Percentiles rank a stretch among this genome's conserved stretches.
Evolutionary conservation across 768 basidiomycete species (phyloP).

Genomic region (Clavaria fumosa): DNA sequence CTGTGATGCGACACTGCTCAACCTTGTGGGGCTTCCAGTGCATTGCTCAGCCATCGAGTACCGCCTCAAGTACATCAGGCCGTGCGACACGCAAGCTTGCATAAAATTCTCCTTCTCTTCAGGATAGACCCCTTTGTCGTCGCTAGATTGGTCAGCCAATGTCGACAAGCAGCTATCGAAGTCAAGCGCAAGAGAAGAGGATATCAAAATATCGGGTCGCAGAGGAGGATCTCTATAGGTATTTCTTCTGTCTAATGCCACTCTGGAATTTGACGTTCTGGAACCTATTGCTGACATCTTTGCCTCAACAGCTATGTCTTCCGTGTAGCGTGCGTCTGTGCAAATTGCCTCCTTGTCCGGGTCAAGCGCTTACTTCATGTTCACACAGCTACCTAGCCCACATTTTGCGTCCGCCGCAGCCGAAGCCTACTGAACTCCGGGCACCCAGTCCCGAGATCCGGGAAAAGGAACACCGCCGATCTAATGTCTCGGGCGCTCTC

Average conservation of each 20-base stretch:
- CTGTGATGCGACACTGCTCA: too few relatives aligned
- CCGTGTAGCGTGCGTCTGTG: constrained; percentile 65
- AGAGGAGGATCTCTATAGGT: constrained; percentile 83
- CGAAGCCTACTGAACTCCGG: constrained; percentile 31
- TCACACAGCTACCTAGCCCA: constrained; percentile 54
- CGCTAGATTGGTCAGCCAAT: too few relatives aligned
- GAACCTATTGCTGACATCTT: not conserved
- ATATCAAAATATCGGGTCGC: constrained; percentile 62
- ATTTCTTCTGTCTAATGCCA: constrained; percentile 1
- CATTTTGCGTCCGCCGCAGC: constrained; percentile 48
- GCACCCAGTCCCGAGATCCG: constrained; percentile 23
- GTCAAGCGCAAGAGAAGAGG: constrained; percentile 55
- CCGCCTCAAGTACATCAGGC: too few relatives aligned
- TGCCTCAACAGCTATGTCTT: constrained; percentile 51
- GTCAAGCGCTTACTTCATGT: too few relatives aligned
- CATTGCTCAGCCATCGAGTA: too few relatives aligned
- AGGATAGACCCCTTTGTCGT: too few relatives aligned
- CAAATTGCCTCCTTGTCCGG: too few relatives aligned
- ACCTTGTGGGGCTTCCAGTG: too few relatives aligned
- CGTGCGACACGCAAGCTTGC: too few relatives aligned
- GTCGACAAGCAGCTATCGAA: constrained; percentile 67
- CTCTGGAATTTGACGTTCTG: constrained; percentile 8
- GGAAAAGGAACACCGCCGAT: constrained; percentile 46
- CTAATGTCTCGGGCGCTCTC: constrained; percentile 48
- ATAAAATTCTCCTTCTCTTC: too few relatives aligned